phyloP scores from a whole-genome alignment of 176 grass and related monocot genomes.

The Lolium perenne region DNA sequence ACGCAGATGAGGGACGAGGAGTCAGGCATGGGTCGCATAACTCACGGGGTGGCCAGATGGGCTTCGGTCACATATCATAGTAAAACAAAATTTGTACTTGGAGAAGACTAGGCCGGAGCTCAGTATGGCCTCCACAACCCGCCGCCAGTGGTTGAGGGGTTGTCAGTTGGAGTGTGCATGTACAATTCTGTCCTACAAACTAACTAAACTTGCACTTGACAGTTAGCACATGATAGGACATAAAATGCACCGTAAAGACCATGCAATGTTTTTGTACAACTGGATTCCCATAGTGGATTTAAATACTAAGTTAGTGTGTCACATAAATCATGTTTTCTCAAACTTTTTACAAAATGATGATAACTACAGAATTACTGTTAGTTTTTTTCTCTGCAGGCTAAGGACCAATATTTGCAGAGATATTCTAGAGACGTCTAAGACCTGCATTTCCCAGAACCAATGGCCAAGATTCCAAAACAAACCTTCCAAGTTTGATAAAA shows the following conservation, averaged over 20 bases:
- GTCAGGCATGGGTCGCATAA: too few relatives aligned
- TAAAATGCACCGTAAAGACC: background rate
- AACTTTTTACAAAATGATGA: background rate
- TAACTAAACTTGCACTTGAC: background rate
- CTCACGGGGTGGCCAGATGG: too few relatives aligned
- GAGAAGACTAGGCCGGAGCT: too few relatives aligned
- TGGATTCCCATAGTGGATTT: background rate
- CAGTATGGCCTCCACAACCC: too few relatives aligned
- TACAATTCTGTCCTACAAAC: too few relatives aligned
- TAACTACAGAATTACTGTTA: background rate
- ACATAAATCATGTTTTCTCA: too few relatives aligned
- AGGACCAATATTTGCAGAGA: background rate
- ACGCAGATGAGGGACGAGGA: too few relatives aligned
- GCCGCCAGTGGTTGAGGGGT: too few relatives aligned
- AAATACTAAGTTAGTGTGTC: background rate
- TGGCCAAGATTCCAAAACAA: slow-evolving; percentile 49
- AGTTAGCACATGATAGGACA: background rate
- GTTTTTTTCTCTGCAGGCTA: background rate
- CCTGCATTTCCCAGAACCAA: slow-evolving; percentile 67
- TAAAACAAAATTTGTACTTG: too few relatives aligned
- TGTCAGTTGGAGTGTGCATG: too few relatives aligned
- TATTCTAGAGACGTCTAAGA: background rate
- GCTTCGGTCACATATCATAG: too few relatives aligned
- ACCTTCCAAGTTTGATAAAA: too few relatives aligned
- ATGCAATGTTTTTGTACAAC: background rate